Evolutionary conservation across 441 rosid species (phyloP).

Genomic region (Arabidopsis lyrata): DNA sequence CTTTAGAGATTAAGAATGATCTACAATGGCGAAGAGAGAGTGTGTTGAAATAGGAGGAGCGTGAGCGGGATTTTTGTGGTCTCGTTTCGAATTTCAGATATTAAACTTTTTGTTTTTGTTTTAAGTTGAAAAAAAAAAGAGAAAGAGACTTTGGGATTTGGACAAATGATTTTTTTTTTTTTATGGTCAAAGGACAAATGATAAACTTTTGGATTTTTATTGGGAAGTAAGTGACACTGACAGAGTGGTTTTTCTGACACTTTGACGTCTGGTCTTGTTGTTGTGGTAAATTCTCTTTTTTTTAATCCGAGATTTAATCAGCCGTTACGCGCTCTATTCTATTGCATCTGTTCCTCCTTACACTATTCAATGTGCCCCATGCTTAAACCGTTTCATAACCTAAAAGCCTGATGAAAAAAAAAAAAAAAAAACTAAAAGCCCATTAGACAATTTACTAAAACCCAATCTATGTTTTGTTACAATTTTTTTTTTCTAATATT

Average conservation of each 20-base stretch:
- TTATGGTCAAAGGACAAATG: too few species aligned
- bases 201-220: conserved; percentile 1
- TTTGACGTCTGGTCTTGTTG: conserved; percentile 37
- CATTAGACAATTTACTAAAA: neutral
- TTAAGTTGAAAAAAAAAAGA: neutral
- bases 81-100: conserved; percentile 24
- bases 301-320: conserved; percentile 16
- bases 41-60: conserved; percentile 35
- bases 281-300: conserved; percentile 19
- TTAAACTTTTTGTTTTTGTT: neutral
- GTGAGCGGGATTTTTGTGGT: conserved; percentile 36
- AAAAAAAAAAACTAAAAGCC: neutral
- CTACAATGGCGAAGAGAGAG: conserved; percentile 24
- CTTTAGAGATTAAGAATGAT: conserved; percentile 32
- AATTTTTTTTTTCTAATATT: too few species aligned
- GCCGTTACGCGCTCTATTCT: conserved; percentile 35
- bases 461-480: too few species aligned
- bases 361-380: neutral
- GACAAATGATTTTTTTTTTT: too few species aligned
- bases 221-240: conserved; percentile 35
- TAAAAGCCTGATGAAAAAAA: neutral
- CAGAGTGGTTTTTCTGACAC: conserved; percentile 34
- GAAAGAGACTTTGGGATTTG: conserved; percentile 25
- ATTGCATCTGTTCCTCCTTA: neutral
- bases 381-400: neutral